Evolutionary conservation across 495 filamentous ascomycete genomes (phyloP).

Genomic region (Aspergillus bertholletiae): DNA sequence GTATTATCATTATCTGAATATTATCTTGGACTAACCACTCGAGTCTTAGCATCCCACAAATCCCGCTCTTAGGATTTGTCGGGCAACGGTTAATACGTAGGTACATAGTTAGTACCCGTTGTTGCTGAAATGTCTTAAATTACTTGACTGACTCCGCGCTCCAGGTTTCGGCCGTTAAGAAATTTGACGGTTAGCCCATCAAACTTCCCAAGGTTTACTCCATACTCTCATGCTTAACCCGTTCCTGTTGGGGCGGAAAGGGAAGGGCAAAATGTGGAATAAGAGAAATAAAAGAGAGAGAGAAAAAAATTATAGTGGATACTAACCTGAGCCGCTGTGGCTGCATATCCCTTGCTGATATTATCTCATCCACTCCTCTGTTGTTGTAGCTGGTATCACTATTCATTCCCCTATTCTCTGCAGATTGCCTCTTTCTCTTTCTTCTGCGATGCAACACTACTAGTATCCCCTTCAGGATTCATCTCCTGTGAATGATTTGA

Average conservation of each 20-base stretch:
- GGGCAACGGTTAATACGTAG: not conserved
- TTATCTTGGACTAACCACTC: not conserved
- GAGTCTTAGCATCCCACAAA: not conserved
- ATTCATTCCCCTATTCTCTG: not conserved
- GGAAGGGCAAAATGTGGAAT: not conserved
- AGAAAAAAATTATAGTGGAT: not conserved
- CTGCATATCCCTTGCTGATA: not conserved
- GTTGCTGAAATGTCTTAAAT: not conserved
- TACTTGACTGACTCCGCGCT: not conserved
- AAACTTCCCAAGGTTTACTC: conserved; percentile 7
- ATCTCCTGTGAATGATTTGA: not conserved
- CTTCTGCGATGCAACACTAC: not conserved
- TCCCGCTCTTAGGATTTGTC: not conserved
- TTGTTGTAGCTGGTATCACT: not conserved
- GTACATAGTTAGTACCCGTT: not conserved
- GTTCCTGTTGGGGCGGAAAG: not conserved
- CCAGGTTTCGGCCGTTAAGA: not conserved
- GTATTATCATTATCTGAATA: no score
- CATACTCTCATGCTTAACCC: not conserved
- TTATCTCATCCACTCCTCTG: not conserved
- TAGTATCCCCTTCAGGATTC: not conserved
- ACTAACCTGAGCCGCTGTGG: not conserved
- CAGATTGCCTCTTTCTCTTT: no score
- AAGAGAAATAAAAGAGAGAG: not conserved
- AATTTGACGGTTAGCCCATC: conserved; percentile 10